A percentile compares a stretch with the other conserved stretches of the same genome.
Evolutionary conservation across 176 grass and related monocot genomes (phyloP).

Genomic region (Rhynchospora breviuscula): DNA sequence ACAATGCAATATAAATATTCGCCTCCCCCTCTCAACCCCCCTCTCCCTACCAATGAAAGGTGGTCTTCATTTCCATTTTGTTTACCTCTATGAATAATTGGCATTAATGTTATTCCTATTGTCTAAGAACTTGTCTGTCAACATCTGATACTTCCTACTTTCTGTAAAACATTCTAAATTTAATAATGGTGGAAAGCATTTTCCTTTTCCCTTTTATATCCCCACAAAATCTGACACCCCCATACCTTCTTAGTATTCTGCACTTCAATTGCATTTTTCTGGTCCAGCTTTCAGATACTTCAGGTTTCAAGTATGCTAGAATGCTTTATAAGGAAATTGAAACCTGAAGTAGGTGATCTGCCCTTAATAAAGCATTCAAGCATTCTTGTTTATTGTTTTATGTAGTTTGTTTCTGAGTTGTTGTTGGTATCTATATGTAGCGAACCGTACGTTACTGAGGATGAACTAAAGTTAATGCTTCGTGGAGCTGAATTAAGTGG

Average conservation of each 20-base stretch:
- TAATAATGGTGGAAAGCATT: not conserved
- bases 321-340: too few relatives aligned
- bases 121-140: not conserved
- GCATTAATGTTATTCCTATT: not conserved
- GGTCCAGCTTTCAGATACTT: not conserved
- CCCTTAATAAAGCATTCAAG: not conserved
- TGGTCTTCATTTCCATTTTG: not conserved
- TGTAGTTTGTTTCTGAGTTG: not conserved
- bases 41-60: too few relatives aligned
- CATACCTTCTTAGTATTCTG: not conserved
- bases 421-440: slow-evolving; percentile 38
- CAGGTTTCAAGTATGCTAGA: not conserved
- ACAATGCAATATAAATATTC: not conserved
- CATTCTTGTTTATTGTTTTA: slow-evolving; percentile 13
- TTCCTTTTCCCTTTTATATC: not conserved
- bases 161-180: not conserved
- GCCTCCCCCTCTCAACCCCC: too few relatives aligned
- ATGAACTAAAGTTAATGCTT: slow-evolving; percentile 97
- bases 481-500: slow-evolving; percentile 92
- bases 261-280: not conserved
- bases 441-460: slow-evolving; percentile 98
- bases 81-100: not conserved
- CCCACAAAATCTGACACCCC: not conserved
- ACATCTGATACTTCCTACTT: slow-evolving; percentile 2
- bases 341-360: too few relatives aligned